Evolutionary conservation across 1,284 basidiomycete genomes (phyloP).

Genomic region (Athelia psychrophila): DNA sequence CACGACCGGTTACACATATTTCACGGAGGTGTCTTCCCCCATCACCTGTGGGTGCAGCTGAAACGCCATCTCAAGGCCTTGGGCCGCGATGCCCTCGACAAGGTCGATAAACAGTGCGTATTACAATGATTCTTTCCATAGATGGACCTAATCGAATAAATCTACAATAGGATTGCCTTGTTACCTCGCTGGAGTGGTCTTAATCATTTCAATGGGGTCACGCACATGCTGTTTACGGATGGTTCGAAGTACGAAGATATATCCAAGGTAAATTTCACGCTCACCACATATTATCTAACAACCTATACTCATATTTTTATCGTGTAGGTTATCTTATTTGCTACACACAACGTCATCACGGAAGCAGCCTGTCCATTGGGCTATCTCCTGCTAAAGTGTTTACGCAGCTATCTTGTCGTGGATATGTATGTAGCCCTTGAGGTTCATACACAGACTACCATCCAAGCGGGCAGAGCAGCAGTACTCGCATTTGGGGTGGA

Average conservation of each 20-base stretch:
- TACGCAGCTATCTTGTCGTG: conserved; percentile 27
- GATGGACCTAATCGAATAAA: too few species aligned
- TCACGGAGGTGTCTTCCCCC: neutral
- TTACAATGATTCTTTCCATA: neutral
- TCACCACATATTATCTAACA: neutral
- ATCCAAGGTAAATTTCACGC: conserved; percentile 26
- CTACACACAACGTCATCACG: conserved; percentile 22
- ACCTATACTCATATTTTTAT: conserved; percentile 1
- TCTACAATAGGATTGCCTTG: conserved; percentile 16
- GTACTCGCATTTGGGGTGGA: conserved; percentile 13
- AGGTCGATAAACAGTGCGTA: too few species aligned
- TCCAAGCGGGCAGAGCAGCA: conserved; percentile 20
- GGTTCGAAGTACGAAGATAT: conserved; percentile 35
- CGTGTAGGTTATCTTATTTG: conserved; percentile 24
- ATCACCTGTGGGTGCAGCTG: too few species aligned
- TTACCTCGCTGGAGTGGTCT: conserved; percentile 33
- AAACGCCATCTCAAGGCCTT: too few species aligned
- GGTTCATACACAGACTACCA: conserved; percentile 28
- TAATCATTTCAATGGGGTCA: conserved; percentile 31
- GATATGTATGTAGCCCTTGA: conserved; percentile 26
- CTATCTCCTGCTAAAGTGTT: conserved; percentile 20
- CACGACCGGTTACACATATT: conserved; percentile 36
- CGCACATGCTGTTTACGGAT: conserved; percentile 30
- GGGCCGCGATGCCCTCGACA: too few species aligned
- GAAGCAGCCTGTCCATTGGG: conserved; percentile 7